phyloP scores from a whole-genome alignment of 2,329 filamentous ascomycete species.

The Alternaria solani region DNA sequence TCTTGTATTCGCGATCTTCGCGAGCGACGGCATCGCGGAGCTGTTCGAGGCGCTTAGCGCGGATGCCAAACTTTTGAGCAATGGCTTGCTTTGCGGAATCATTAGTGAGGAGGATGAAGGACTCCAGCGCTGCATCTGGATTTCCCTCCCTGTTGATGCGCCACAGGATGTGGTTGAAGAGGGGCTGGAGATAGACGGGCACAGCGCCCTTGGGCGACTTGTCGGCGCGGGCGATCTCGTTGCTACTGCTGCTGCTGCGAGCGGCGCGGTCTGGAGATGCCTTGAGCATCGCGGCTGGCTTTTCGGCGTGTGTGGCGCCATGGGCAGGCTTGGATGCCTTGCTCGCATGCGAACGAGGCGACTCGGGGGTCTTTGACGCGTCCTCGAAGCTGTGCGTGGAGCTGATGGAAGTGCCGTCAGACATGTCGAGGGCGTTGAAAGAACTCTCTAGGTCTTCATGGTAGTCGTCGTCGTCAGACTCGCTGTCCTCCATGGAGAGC shows the following conservation, averaged over 20 bases:
- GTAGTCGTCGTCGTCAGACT: slow-evolving; percentile 48
- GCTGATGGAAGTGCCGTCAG: slow-evolving; percentile 53
- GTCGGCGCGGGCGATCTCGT: slow-evolving; percentile 28
- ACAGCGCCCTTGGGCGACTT: slow-evolving; percentile 43
- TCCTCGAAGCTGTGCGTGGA: slow-evolving; percentile 54
- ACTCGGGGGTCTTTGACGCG: slow-evolving; percentile 50
- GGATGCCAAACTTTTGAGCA: slow-evolving; percentile 60
- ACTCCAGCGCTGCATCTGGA: slow-evolving; percentile 57
- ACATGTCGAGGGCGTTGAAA: slow-evolving; percentile 47
- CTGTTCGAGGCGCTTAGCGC: slow-evolving; percentile 59
- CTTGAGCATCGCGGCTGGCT: slow-evolving; percentile 14
- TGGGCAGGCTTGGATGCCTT: slow-evolving; percentile 27
- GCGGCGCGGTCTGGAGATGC: slow-evolving; percentile 39
- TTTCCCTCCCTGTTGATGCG: slow-evolving; percentile 60
- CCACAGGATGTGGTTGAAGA: slow-evolving; percentile 63
- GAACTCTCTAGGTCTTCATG: slow-evolving; percentile 50
- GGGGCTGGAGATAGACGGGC: slow-evolving; percentile 54
- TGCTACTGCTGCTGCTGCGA: slow-evolving; percentile 33
- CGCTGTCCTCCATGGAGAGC: slow-evolving; percentile 57
- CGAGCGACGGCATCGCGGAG: slow-evolving; percentile 58
- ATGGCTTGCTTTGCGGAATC: slow-evolving; percentile 56
- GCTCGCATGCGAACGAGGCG: slow-evolving; percentile 50
- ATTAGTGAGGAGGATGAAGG: slow-evolving; percentile 62
- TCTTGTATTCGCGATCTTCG: slow-evolving; percentile 59
- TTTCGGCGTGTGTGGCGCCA: slow-evolving; percentile 36